Percentiles rank a stretch among this genome's conserved stretches.
Evolutionary conservation across 768 basidiomycete species (phyloP).

Genomic region (Coprinellus micaceus): DNA sequence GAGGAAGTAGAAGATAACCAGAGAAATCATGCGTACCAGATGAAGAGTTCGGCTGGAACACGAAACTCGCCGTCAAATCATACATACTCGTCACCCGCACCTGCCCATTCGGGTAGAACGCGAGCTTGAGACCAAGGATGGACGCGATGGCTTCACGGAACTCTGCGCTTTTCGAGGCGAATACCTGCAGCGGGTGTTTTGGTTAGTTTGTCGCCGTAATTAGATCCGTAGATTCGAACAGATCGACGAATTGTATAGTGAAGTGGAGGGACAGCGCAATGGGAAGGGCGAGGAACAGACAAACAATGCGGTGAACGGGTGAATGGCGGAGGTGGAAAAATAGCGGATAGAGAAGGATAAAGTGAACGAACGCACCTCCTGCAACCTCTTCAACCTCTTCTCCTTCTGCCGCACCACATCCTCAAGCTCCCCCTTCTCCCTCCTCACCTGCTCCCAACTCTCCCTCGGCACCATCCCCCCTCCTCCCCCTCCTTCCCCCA

Average conservation of each 20-base stretch:
- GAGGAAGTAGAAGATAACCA: too few species aligned
- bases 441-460: conserved; percentile 69
- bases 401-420: conserved; percentile 70
- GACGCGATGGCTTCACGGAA: conserved; percentile 89
- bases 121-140: conserved; percentile 87
- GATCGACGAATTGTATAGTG: too few species aligned
- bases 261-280: not conserved
- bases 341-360: not conserved
- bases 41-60: conserved; percentile 58
- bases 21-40: conserved; percentile 19
- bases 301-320: too few species aligned
- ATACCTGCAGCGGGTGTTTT: conserved; percentile 49
- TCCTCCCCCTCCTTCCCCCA: conserved; percentile 1
- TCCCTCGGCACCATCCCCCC: conserved; percentile 66
- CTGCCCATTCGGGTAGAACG: conserved; percentile 88
- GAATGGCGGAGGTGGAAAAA: not conserved
- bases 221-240: too few species aligned
- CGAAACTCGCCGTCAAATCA: conserved; percentile 82
- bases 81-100: conserved; percentile 89
- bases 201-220: too few species aligned
- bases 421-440: conserved; percentile 68
- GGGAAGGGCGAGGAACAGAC: not conserved
- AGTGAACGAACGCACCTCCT: conserved; percentile 52
- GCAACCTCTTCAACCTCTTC: conserved; percentile 72
- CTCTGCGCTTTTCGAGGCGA: conserved; percentile 79